Evolutionary conservation across 495 filamentous ascomycete genomes (phyloP), one percentile per base, ranked within the genome.

Genomic region (Penicillium desertorum): DNA sequence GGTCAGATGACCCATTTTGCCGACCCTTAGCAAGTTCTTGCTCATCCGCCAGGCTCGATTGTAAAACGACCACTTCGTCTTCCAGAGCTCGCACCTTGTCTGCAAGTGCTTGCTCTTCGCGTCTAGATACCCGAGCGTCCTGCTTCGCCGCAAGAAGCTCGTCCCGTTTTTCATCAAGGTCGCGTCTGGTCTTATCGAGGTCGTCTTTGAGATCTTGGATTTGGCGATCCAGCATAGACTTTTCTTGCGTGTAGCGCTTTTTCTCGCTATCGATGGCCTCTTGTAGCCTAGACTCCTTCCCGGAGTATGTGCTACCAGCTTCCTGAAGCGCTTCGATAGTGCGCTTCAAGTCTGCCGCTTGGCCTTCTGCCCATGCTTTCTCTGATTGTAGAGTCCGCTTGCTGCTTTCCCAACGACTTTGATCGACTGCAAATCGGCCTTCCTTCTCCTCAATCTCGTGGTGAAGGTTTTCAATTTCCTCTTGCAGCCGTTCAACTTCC

Each of bases 51-150:
- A 91, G 69, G 50, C 81, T 87, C 19, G 80, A 79, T 64, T 91
- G 89, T 30, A 93, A 72, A 36, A 92, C 81, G 47, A 91, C 84
- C 11, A 93, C 78, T 65, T 95, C 90, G 58, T 92, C 89, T 65
- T 93, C 88, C 16, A 95, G 67, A n/a, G 79, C 83, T 60, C 89
- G 83, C 9, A 88, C 73, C 62, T 87, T 91, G 45, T 90, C 86
- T 42, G 77, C 76, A 29, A 91, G 74, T 1, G 76, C 70, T 51
- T 82, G 79, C 69, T 85, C 82, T 37, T 88, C 84, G 16, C 87
- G 82, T 61, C 85, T 80, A 46, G 81, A 82, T 46, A 86, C 71
- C 27, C 86, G 85, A 11, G 90, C 79, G 17, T 92, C 86, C 62
- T 93, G 87, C 44, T 81, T 82, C 23, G 83, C 76, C 8, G 75